phyloP scores from a whole-genome alignment of 371 early-diverging fungal genomes.

The Mucor mucedo region DNA sequence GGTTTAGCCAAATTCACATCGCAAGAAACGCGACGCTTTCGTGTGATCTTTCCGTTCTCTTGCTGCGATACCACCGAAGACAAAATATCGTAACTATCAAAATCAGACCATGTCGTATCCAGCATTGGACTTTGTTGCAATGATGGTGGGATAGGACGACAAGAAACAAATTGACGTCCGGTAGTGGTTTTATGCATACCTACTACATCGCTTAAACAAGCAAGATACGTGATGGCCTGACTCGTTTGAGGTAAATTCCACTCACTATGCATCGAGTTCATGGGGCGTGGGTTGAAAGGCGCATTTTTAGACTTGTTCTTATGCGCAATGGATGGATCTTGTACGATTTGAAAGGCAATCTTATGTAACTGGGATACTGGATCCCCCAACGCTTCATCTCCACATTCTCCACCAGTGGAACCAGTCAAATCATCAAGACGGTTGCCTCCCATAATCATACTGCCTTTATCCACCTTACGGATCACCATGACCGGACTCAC shows the following conservation, averaged over 20 bases:
- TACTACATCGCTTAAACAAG: constrained; percentile 79
- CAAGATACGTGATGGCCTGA: constrained; percentile 67
- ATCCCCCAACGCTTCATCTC: constrained; percentile 56
- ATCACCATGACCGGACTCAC: constrained; percentile 84
- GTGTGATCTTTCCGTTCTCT: constrained; percentile 36
- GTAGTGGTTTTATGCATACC: constrained; percentile 76
- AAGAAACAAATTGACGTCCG: constrained; percentile 42
- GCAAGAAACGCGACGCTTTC: constrained; percentile 54
- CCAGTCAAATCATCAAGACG: constrained; percentile 60
- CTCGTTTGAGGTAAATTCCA: constrained; percentile 51
- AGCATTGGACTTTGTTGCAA: background rate
- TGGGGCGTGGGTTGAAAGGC: constrained; percentile 29
- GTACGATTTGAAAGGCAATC: constrained; percentile 83
- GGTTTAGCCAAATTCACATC: constrained; percentile 41
- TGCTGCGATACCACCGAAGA: constrained; percentile 28
- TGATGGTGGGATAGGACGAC: constrained; percentile 15
- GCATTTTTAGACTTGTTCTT: constrained; percentile 29
- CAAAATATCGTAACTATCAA: constrained; percentile 18
- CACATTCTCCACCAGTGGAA: constrained; percentile 54
- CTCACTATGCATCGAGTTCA: constrained; percentile 1
- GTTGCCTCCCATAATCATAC: constrained; percentile 75
- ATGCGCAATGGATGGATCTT: constrained; percentile 46
- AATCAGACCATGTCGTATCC: constrained; percentile 16
- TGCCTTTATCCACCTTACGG: constrained; percentile 84
- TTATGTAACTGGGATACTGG: constrained; percentile 93